Conservation (phyloP, 306 rosid genomes). For the Geum urbanum region DNA sequence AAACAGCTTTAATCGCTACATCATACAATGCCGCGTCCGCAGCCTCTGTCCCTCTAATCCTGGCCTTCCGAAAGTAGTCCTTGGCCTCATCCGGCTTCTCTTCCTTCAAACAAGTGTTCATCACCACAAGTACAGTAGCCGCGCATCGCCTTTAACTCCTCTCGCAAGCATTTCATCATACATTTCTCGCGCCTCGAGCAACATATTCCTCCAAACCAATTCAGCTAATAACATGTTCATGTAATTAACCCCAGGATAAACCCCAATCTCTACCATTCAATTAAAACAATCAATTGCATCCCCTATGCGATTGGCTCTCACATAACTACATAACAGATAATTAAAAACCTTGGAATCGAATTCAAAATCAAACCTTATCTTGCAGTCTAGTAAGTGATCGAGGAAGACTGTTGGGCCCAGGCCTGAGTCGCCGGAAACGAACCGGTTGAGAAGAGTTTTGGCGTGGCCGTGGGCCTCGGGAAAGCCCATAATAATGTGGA, state of each 20-base stretch:
- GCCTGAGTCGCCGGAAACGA: too few species aligned
- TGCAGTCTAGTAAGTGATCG: too few species aligned
- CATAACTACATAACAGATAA: conserved; percentile 53
- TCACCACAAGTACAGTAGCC: conserved; percentile 40
- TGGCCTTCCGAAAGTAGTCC: conserved; percentile 38
- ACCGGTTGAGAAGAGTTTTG: too few species aligned
- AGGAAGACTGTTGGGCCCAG: too few species aligned
- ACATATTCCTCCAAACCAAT: conserved; percentile 53
- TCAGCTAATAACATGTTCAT: conserved; percentile 51
- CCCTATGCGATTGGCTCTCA: conserved; percentile 46
- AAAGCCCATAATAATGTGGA: too few species aligned
- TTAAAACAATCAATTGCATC: conserved; percentile 50
- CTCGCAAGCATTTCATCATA: conserved; percentile 45
- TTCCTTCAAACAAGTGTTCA: conserved; percentile 50
- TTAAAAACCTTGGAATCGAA: conserved; percentile 45
- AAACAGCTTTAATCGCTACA: conserved; percentile 44
- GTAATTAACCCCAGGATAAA: conserved; percentile 35
- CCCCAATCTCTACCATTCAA: conserved; percentile 40
- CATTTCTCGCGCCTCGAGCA: conserved; percentile 30
- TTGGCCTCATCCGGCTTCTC: conserved; percentile 44
- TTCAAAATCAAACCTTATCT: too few species aligned
- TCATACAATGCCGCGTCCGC: conserved; percentile 48
- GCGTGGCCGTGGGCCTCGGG: too few species aligned
- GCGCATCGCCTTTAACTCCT: conserved; percentile 44
- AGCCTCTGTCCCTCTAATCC: conserved; percentile 40